phyloP scores from a whole-genome alignment of 2,329 filamentous ascomycete species.

The Aspergillus thermomutatus region DNA sequence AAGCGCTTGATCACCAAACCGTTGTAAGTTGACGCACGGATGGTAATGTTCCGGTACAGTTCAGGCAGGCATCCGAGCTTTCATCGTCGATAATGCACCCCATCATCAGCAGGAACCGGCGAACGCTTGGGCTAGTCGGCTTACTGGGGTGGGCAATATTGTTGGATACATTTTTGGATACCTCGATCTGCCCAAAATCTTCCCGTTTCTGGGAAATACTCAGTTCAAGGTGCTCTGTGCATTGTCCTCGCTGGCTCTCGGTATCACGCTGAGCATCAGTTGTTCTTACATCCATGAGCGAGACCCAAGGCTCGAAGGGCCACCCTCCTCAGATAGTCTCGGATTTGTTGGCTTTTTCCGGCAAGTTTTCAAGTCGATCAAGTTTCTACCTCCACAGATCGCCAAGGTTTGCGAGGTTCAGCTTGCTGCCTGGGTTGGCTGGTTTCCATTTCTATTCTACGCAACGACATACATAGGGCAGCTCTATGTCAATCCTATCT shows the following conservation, averaged over 20 bases:
- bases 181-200: conserved; percentile 67
- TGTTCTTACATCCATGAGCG: conserved; percentile 69
- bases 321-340: conserved; percentile 56
- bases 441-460: conserved; percentile 95
- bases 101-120: conserved; percentile 90
- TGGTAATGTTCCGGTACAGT: conserved; percentile 48
- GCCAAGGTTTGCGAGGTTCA: conserved; percentile 77
- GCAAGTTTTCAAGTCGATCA: conserved; percentile 72
- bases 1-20: conserved; percentile 16
- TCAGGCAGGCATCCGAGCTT: conserved; percentile 85
- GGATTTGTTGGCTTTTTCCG: conserved; percentile 77
- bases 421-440: conserved; percentile 88
- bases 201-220: conserved; percentile 78
- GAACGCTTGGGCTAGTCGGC: conserved; percentile 89
- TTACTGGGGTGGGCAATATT: conserved; percentile 86
- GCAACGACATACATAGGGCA: conserved; percentile 91
- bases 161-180: conserved; percentile 86
- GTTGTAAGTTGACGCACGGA: background rate
- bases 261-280: conserved; percentile 67
- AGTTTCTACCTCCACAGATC: conserved; percentile 76
- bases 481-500: conserved; percentile 81
- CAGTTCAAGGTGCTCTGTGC: conserved; percentile 93
- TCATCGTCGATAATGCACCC: conserved; percentile 90
- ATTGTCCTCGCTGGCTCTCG: conserved; percentile 73
- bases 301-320: conserved; percentile 71